Base-by-base conservation (phyloP, 1,284 basidiomycete species). In the Coriolopsis trogii region DNA sequence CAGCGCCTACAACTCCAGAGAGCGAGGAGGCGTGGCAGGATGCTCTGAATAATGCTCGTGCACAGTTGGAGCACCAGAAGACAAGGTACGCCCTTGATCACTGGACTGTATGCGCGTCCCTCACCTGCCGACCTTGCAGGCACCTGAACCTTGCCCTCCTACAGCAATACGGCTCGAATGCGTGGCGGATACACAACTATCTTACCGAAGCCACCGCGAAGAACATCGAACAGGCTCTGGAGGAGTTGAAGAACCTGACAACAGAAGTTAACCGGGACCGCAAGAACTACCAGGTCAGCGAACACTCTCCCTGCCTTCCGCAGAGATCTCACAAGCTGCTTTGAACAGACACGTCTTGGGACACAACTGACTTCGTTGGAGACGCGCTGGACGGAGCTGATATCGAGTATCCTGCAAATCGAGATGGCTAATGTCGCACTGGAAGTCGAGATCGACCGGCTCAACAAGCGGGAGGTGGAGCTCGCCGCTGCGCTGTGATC, bases 151-250 rank as follows among this genome's bases (percentile, higher is more conserved):
- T 95, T 34, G 82, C 87, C 7, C 74, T 99, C 18, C 73, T 98
- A 34, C 87, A 93, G 67, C 85, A 85, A 37, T 95, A 96, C 67
- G 97, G 93, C 1, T 75, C 89, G 10, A 97, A 98, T 73, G 87
- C 89, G 9, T 97, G 93, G 91, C 82, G 89, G 58, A 85, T 96
- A 68, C 85, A 92, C 67, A 96, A 97, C 71, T 95, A 93, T 67
- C 78, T 91, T 26, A 73, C 94, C 21, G 93, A 96, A 68, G 80
- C 85, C 28, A 84, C 88, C 34, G 84, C 87, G 7, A 88, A 87
- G 60, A 82, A 87, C 58, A 73, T 87, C 6, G 91, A 95, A 67
- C 77, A 78, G 49, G 77, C 85, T 13, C 73, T 93, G 4, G 87
- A 93, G 58, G 79, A 82, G 37, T 58, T 93, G 61, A 87, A 87